phyloP scores from a whole-genome alignment of 1,284 basidiomycete species.

The Ustilago esculenta region DNA sequence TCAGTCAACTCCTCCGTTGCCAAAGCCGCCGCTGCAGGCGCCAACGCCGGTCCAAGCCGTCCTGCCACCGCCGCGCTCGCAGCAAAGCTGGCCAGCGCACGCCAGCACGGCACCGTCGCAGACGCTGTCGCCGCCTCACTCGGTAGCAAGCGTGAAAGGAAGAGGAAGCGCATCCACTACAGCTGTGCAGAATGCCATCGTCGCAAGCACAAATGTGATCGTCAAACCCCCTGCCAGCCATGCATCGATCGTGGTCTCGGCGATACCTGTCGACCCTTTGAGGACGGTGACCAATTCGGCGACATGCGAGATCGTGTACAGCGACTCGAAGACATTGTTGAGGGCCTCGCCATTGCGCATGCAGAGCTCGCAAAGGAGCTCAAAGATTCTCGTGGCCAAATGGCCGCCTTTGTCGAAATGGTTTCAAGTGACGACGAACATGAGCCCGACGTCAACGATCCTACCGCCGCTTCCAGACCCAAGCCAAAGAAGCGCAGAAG shows the following conservation, averaged over 20 bases:
- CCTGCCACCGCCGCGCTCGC: slow-evolving; percentile 33
- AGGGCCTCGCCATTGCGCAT: slow-evolving; percentile 61
- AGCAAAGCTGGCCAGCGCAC: slow-evolving; percentile 27
- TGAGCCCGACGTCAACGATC: slow-evolving; percentile 23
- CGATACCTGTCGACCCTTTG: slow-evolving; percentile 58
- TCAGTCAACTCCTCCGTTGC: slow-evolving; percentile 12
- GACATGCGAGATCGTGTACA: slow-evolving; percentile 59
- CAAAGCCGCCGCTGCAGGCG: slow-evolving; percentile 29
- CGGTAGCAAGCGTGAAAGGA: slow-evolving; percentile 53
- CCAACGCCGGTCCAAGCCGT: slow-evolving; percentile 28
- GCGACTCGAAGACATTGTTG: slow-evolving; percentile 62
- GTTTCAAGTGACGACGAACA: slow-evolving; percentile 44
- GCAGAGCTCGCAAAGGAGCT: slow-evolving; percentile 56
- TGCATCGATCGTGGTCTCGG: slow-evolving; percentile 62
- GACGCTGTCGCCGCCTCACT: slow-evolving; percentile 59
- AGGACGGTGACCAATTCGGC: slow-evolving; percentile 62
- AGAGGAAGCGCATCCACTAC: slow-evolving; percentile 63
- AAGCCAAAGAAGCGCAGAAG: slow-evolving; percentile 44
- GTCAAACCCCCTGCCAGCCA: slow-evolving; percentile 60
- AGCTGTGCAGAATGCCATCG: slow-evolving; percentile 63
- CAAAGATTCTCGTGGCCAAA: slow-evolving; percentile 34
- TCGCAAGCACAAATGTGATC: slow-evolving; percentile 63
- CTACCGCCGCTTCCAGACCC: slow-evolving; percentile 12
- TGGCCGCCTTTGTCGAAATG: slow-evolving; percentile 45
- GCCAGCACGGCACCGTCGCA: slow-evolving; percentile 48